Conservation (phyloP, 768 basidiomycete genomes). For the Hydnomerulius pinastri region DNA sequence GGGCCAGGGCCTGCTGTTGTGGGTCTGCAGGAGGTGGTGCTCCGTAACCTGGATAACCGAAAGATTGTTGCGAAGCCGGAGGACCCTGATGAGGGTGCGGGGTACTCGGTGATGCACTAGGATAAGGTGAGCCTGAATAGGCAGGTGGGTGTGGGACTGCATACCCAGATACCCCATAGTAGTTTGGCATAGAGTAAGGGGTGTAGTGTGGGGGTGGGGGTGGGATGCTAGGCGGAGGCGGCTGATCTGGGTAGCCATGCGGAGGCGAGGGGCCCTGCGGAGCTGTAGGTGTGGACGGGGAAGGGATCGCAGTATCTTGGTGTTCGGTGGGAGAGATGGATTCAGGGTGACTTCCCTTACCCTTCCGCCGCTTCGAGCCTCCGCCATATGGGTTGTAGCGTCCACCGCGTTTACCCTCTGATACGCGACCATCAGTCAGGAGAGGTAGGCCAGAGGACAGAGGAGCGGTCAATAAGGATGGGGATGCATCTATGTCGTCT, state of each 20-base stretch:
- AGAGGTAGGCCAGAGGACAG: conserved; percentile 51
- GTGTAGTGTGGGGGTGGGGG: conserved; percentile 33
- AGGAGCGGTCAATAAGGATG: conserved; percentile 41
- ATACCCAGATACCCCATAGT: conserved; percentile 34
- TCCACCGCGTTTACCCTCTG: conserved; percentile 44
- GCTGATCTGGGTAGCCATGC: conserved; percentile 31
- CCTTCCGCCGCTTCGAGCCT: conserved; percentile 41
- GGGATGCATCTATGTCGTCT: conserved; percentile 61
- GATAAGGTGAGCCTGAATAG: conserved; percentile 16
- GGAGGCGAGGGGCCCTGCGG: conserved; percentile 25
- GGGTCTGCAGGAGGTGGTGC: conserved; percentile 22
- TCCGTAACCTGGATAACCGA: conserved; percentile 26
- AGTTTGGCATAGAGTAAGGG: conserved; percentile 34
- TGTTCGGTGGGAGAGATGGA: conserved; percentile 34
- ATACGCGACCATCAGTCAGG: conserved; percentile 46
- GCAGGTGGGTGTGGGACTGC: conserved; percentile 2
- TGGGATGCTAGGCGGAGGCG: conserved; percentile 23
- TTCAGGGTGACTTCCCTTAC: conserved; percentile 28
- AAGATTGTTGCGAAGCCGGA: conserved; percentile 19
- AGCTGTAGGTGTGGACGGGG: conserved; percentile 33
- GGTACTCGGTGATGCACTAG: conserved; percentile 21
- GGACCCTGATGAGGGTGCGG: conserved; percentile 25
- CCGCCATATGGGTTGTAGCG: conserved; percentile 46
- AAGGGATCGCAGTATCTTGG: conserved; percentile 23
- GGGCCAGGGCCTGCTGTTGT: conserved; percentile 25